Evolutionary conservation across 106 monocot species (phyloP).

Genomic region (Triglochin maritima): DNA sequence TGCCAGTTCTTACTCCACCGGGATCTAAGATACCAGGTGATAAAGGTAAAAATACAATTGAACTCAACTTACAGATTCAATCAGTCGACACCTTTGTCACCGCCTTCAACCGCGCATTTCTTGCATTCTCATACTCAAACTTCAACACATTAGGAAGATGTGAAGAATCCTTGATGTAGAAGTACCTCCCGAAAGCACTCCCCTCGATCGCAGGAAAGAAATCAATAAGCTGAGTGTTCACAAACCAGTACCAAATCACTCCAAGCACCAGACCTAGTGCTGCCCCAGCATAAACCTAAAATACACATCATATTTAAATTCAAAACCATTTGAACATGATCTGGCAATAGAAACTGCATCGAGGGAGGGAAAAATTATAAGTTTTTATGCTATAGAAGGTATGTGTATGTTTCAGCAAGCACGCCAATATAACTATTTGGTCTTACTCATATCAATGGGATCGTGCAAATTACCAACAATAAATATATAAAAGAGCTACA

Average conservation of each 20-base stretch:
- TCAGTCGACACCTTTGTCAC: constrained; percentile 24
- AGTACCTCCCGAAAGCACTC: constrained; percentile 58
- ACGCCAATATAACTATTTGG: too few relatives aligned
- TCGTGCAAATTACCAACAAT: too few relatives aligned
- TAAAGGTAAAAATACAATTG: too few relatives aligned
- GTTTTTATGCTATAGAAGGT: not conserved
- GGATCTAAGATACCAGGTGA: too few relatives aligned
- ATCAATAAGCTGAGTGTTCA: constrained; percentile 52
- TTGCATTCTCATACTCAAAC: constrained; percentile 94
- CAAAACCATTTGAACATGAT: not conserved
- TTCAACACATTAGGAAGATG: constrained; percentile 81
- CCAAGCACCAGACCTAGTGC: constrained; percentile 65
- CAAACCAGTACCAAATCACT: constrained; percentile 76
- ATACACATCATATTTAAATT: not conserved
- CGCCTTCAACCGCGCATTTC: constrained; percentile 61
- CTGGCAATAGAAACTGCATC: not conserved
- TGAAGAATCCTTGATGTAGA: constrained; percentile 86
- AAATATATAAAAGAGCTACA: too few relatives aligned
- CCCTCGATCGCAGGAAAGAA: constrained; percentile 81
- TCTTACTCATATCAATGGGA: too few relatives aligned
- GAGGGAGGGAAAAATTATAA: not conserved
- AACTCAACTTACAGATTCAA: constrained; percentile 32
- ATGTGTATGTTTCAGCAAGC: too few relatives aligned
- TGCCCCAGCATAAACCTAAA: constrained; percentile 83
- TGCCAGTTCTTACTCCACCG: too few relatives aligned